Base-by-base conservation (phyloP, 148 eudicot genomes). In the Cornus suecica region DNA sequence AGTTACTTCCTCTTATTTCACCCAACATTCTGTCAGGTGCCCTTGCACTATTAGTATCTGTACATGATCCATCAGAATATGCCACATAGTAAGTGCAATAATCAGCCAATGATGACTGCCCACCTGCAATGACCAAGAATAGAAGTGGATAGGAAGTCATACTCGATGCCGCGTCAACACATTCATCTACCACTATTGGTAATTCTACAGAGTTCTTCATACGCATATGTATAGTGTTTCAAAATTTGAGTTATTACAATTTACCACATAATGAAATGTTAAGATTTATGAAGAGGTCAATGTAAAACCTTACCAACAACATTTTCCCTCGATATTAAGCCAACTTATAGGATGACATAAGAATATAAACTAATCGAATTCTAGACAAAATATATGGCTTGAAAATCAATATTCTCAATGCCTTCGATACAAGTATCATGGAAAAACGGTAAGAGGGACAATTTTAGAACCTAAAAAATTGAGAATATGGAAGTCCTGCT, bases 61-160 rank as follows among this genome's bases (percentile, higher is more conserved):
- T 90, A 72, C 99, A 95, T 20, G 99, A 92, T 56, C 99, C 99
- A 88, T 95, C 99, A 74, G 99, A 95, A 74, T 95, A 95, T 27
- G 99, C 99, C 74, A 95, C 97, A 80, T 84, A 95, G 78, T 92
- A 95, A 68, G 99, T 90, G 90, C 97, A 92, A 81, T 95, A 95
- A 87, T 95, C 99, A 62, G 99, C 97, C 89, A 95, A 87, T 61
- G 97, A 87, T 22, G 97, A 95, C 84, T 95, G 99, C 26, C 99
- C 97, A 62, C 99, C 99, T 95, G 91, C 80, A 80, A 84, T 52
- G 65, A 58, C 65, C 42, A 83, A 76, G 51, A 41, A 71, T 65
- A 70, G 41, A 74, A 68, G 58, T 66, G 41, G 61, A 56, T 41
- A 51, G 4, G 4, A 76, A 54, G 66, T 14, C 37, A 67, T 14